Conservation (phyloP, 306 rosid species). For the Gastrolobium villosum region DNA sequence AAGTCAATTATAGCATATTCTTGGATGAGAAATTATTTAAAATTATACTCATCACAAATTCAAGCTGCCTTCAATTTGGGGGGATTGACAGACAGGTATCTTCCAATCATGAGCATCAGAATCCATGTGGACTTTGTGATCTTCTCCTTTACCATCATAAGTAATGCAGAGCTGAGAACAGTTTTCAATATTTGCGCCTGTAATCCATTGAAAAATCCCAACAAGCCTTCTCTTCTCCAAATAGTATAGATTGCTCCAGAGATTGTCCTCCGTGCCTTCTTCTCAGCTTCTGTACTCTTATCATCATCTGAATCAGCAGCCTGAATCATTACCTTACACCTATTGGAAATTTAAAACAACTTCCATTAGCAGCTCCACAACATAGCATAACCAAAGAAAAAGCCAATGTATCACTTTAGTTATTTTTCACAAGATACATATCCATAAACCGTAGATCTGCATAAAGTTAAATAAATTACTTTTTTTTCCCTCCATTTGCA, state of each 20-base stretch:
- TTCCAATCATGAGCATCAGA: slow-evolving; percentile 69
- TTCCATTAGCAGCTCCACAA: slow-evolving; percentile 25
- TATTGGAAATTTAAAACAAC: slow-evolving; percentile 52
- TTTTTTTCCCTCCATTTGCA: slow-evolving; percentile 7
- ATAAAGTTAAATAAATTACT: slow-evolving; percentile 12
- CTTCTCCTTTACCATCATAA: slow-evolving; percentile 93
- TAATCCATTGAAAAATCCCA: slow-evolving; percentile 93
- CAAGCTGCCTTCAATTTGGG: slow-evolving; percentile 67
- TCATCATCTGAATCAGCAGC: slow-evolving; percentile 77
- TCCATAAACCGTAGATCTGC: slow-evolving; percentile 14
- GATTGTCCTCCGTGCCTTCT: slow-evolving; percentile 68
- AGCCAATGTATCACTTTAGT: neutral
- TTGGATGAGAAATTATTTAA: slow-evolving; percentile 32
- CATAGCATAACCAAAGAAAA: slow-evolving; percentile 40
- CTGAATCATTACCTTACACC: slow-evolving; percentile 94
- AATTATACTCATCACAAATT: slow-evolving; percentile 32
- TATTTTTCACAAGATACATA: slow-evolving; percentile 23
- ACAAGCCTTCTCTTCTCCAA: slow-evolving; percentile 82
- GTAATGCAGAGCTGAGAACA: slow-evolving; percentile 90
- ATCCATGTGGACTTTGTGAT: slow-evolving; percentile 85
- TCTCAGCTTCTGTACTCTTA: slow-evolving; percentile 56
- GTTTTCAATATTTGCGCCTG: slow-evolving; percentile 94
- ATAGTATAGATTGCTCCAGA: slow-evolving; percentile 74
- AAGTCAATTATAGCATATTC: slow-evolving; percentile 39
- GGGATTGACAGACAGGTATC: slow-evolving; percentile 59